Evolutionary conservation across 2,329 filamentous ascomycete genomes (phyloP), one percentile per base, ranked within the genome.

Genomic region (Diplodia corticola): DNA sequence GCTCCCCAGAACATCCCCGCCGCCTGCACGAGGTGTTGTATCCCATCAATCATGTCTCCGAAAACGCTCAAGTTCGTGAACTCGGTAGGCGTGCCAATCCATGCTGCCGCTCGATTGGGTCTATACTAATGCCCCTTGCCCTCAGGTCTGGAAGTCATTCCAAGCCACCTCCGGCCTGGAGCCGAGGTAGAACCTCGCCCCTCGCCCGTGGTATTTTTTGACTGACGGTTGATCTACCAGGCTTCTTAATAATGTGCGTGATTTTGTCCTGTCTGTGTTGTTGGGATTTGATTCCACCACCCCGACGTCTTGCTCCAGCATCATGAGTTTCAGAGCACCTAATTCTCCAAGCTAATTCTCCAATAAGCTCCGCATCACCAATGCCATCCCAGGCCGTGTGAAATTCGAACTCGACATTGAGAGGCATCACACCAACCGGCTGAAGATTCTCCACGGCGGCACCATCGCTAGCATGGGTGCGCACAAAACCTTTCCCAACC

Each of bases 101-200:
- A 54, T 17, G 3, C 13, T 20, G 10, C 24, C 15, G 49, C 61
- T 33, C 10, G 67, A 65, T 28, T 35, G 48, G 20, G 5, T 48
- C n/a, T 60, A 48, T 67, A 35, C 28, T 68, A 70, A 77, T 40
- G 79, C 63, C 57, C 22, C 63, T 63, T 57, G 46, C 67, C 20
- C 67, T 20, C 64, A 95, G 92, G 92, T 96, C 54, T 86, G 92
- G 82, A 90, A 91, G 76, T 93, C 91, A 1, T 97, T 97, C 78
- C 87, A 91, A 81, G 86, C 86, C 70, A 91, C 92, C 69, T 97
- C 93, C 5, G 93, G 93, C 6, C 81, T 98, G 22, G 94, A 97
- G 78, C 92, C 92, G 76, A 91, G 91, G 93, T 96, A 82, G 9
- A 26, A 28, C 15, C 37, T 28, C 28, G 9, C 53, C 44, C 24